Conservation (phyloP, 805 yeast genomes). For the Ogataea parapolymorpha region DNA sequence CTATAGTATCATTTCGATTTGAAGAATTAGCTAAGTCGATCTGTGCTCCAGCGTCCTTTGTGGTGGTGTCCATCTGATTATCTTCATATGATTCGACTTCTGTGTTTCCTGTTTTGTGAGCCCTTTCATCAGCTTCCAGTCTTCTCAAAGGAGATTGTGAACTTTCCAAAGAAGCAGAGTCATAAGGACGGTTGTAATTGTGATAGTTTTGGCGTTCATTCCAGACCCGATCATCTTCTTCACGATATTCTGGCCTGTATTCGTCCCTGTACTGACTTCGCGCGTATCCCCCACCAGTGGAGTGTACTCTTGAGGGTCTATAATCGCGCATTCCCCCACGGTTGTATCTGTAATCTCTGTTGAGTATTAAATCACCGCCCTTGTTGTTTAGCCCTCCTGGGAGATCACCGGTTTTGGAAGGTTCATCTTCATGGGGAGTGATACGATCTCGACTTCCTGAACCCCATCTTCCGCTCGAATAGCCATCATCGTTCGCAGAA, state of each 20-base stretch:
- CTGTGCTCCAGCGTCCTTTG: no score
- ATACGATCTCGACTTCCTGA: constrained; percentile 13
- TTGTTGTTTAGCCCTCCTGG: constrained; percentile 20
- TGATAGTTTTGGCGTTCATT: constrained; percentile 4
- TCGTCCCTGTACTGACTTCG: constrained; percentile 15
- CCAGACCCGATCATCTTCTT: constrained; percentile 12
- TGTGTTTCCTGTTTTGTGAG: neutral
- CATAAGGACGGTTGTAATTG: neutral
- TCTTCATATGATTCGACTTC: no score
- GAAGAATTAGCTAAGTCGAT: no score
- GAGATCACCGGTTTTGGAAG: constrained; percentile 21
- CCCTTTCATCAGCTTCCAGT: constrained; percentile 2
- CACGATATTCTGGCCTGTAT: constrained; percentile 14
- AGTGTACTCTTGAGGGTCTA: constrained; percentile 10
- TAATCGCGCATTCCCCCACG: constrained; percentile 16
- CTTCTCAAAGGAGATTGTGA: constrained; percentile 3
- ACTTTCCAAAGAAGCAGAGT: constrained; percentile 1
- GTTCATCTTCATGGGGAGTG: constrained; percentile 12
- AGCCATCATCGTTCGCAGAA: constrained; percentile 10
- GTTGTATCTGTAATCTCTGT: constrained; percentile 16
- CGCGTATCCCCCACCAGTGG: constrained; percentile 10
- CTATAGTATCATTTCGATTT: no score
- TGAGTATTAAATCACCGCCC: constrained; percentile 22
- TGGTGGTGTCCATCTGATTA: no score
- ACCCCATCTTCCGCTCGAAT: constrained; percentile 8